Base-by-base conservation (phyloP, 352 stramenopile genomes). In the Globisporangium nagaii region DNA sequence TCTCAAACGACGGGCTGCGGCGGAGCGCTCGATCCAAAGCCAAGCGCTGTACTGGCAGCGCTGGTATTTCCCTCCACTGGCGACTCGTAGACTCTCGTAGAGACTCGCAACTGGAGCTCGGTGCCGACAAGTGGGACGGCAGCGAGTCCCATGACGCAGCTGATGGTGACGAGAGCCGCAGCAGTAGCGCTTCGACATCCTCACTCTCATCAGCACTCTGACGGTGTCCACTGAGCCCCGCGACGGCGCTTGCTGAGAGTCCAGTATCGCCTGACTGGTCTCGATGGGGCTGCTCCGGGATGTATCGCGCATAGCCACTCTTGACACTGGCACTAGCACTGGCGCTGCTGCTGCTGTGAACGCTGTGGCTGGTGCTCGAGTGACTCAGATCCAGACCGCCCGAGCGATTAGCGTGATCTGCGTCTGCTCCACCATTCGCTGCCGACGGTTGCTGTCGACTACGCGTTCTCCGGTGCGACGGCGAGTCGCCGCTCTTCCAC, bases 401-500 rank as follows among this genome's bases (percentile, higher is more conserved):
- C 35, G 20, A 4, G 8, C 17, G 5, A n/a, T n/a, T n/a, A 5
- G 7, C 28, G 11, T 25, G 12, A 2, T 24, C 4, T 8, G 28
- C 28, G 17, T 20, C 17, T 11, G 55, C 13, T 0, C 22, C 40
- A 13, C 12, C 32, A 28, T 9, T 35, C n/a, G 11, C 37, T 43
- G 37, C 19, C 20, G 10, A 4, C 17, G 28, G 24, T 27, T n/a
- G 44, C 45, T 49, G 43, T 32, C 12, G 48, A 56, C 58, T 56
- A 20, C 57, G 62, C 13, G 48, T 19, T 22, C 59, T 65, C 8
- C 63, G 63, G 43, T 67, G 66, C n/a, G 69, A 73, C 25, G 50
- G 35, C 19, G 36, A 34, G 8, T 2, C 6, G 25, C 30, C 9
- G 15, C 32, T 53, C 27, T 66, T 75, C 77, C 77, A 88, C 77